Conservation (phyloP, 805 yeast species). For the Wickerhamiella spandovensis region DNA sequence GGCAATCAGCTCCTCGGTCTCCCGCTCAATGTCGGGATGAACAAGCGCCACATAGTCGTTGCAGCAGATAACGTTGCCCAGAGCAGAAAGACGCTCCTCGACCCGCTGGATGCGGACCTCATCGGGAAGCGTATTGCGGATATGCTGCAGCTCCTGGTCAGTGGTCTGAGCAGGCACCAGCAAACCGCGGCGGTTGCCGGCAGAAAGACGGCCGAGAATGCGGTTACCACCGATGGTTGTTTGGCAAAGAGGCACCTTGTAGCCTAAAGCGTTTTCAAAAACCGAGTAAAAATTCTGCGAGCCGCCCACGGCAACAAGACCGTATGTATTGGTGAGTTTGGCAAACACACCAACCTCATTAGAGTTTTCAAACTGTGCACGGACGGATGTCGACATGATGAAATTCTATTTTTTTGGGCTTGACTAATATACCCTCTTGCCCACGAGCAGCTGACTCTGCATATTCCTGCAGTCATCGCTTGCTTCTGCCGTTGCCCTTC, state of each 20-base stretch:
- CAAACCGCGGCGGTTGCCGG: conserved; percentile 95
- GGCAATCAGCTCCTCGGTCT: conserved; percentile 95
- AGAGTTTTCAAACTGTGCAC: conserved; percentile 23
- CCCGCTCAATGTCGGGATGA: conserved; percentile 98
- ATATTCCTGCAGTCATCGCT: neutral
- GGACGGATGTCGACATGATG: conserved; percentile 16
- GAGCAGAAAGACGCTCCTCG: conserved; percentile 91
- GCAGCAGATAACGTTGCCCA: conserved; percentile 96
- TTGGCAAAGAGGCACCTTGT: conserved; percentile 89
- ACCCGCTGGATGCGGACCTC: conserved; percentile 91
- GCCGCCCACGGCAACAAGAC: conserved; percentile 94
- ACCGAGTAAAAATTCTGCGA: conserved; percentile 76
- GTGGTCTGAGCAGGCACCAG: conserved; percentile 96
- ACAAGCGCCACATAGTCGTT: conserved; percentile 98
- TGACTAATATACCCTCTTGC: neutral
- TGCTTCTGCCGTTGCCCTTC: neutral
- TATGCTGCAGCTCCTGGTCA: conserved; percentile 94
- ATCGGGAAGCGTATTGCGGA: conserved; percentile 93
- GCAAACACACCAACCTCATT: conserved; percentile 23
- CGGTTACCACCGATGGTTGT: conserved; percentile 98
- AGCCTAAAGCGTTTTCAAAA: conserved; percentile 95
- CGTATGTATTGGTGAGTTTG: conserved; percentile 89
- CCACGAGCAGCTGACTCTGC: neutral
- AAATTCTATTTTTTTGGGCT: neutral
- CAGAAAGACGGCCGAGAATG: conserved; percentile 95